Conservation (phyloP, 768 basidiomycete species). For the Suillus alpinus region DNA sequence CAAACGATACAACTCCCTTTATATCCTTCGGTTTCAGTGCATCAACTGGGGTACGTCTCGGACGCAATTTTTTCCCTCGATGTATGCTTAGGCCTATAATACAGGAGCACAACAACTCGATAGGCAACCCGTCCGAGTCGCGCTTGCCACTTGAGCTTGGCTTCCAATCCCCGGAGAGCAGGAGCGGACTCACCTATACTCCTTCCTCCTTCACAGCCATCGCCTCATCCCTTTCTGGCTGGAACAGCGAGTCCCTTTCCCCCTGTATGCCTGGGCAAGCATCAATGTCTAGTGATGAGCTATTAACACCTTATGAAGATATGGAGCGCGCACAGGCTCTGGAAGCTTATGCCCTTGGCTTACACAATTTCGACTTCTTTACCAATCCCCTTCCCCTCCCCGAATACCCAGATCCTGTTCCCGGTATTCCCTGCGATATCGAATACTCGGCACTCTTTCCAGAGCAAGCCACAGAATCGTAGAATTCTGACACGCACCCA, state of each 20-base stretch:
- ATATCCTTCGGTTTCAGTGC: neutral
- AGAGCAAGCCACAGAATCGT: conserved; percentile 2
- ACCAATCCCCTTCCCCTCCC: neutral
- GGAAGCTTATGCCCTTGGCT: conserved; percentile 28
- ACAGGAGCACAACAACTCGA: neutral
- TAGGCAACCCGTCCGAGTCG: neutral
- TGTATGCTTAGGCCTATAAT: neutral
- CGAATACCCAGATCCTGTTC: conserved; percentile 5
- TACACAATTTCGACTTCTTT: conserved; percentile 26
- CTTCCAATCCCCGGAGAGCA: neutral
- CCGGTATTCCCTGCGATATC: neutral
- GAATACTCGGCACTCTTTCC: conserved; percentile 5
- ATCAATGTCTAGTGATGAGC: neutral
- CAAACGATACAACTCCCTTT: neutral
- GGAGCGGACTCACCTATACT: neutral
- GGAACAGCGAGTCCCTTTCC: conserved; percentile 34
- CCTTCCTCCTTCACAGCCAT: conserved; percentile 31
- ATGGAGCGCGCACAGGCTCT: conserved; percentile 25
- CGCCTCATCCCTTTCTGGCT: conserved; percentile 38
- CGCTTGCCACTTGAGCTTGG: neutral
- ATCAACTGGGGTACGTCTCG: neutral
- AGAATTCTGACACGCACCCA: neutral
- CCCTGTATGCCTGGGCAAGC: conserved; percentile 5
- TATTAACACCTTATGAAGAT: conserved; percentile 13
- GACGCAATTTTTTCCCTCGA: neutral